Conservation (phyloP, 2,329 filamentous ascomycete species). For the Colletotrichum agaves region DNA sequence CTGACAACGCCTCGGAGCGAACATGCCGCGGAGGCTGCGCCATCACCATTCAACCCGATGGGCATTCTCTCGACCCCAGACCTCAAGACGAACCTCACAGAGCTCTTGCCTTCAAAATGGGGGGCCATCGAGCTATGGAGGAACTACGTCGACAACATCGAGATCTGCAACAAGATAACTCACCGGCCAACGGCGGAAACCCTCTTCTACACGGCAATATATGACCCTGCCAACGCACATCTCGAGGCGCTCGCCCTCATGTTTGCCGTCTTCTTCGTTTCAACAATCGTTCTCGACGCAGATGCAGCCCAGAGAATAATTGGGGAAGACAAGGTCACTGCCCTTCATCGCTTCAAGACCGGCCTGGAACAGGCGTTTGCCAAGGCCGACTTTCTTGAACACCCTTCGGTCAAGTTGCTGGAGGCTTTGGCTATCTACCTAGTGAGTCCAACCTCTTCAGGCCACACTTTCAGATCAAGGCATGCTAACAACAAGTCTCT, state of each 20-base stretch:
- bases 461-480: neutral
- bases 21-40: neutral
- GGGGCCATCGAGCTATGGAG: constrained; percentile 47
- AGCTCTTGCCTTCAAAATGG: constrained; percentile 42
- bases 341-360: constrained; percentile 45
- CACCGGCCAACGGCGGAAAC: constrained; percentile 47
- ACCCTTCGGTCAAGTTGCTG: constrained; percentile 48
- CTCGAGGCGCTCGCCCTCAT: constrained; percentile 50
- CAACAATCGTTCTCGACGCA: constrained; percentile 53
- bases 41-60: constrained; percentile 46
- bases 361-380: constrained; percentile 53
- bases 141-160: constrained; percentile 44
- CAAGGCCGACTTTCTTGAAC: constrained; percentile 52
- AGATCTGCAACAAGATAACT: constrained; percentile 44
- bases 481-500: constrained; percentile 6
- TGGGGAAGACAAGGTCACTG: constrained; percentile 40
- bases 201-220: constrained; percentile 45
- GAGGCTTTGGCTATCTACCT: constrained; percentile 52
- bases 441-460: constrained; percentile 40
- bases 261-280: constrained; percentile 61
- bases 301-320: constrained; percentile 48
- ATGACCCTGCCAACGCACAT: constrained; percentile 43
- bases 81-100: constrained; percentile 29
- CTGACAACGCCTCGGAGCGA: constrained; percentile 35
- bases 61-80: constrained; percentile 46